phyloP scores from a whole-genome alignment of 805 yeast species.

The Zygoascus flipseniorum region DNA sequence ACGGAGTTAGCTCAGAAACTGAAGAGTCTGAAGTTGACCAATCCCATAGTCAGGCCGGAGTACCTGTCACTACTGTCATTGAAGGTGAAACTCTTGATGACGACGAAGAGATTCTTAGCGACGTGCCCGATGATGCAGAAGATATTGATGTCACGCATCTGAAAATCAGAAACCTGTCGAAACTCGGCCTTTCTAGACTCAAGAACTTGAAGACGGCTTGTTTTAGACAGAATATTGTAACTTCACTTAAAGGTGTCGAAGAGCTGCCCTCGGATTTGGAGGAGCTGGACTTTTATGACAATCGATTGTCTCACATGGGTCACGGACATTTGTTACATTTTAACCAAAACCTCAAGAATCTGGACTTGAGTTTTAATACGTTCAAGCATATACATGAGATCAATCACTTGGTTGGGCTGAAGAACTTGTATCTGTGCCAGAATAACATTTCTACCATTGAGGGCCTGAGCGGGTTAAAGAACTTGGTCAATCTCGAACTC shows the following conservation, averaged over 20 bases:
- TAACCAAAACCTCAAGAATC: slow-evolving; percentile 36
- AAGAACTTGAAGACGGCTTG: slow-evolving; percentile 50
- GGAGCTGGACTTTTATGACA: slow-evolving; percentile 86
- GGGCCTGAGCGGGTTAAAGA: slow-evolving; percentile 47
- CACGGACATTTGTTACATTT: slow-evolving; percentile 60
- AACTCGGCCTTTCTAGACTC: slow-evolving; percentile 51
- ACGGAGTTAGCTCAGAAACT: background rate
- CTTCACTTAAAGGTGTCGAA: slow-evolving; percentile 65
- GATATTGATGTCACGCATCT: slow-evolving; percentile 61
- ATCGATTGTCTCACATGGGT: slow-evolving; percentile 79
- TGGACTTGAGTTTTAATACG: slow-evolving; percentile 87
- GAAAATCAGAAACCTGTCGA: slow-evolving; percentile 57
- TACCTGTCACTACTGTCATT: slow-evolving; percentile 8
- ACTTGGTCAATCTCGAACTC: slow-evolving; percentile 65
- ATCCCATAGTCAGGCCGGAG: background rate
- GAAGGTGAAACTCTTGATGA: slow-evolving; percentile 50
- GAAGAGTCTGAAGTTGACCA: slow-evolving; percentile 2
- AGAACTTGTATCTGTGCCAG: slow-evolving; percentile 77
- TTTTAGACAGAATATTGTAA: slow-evolving; percentile 75
- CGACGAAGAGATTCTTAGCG: slow-evolving; percentile 39
- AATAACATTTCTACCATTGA: slow-evolving; percentile 71
- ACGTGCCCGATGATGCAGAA: slow-evolving; percentile 42
- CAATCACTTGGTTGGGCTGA: slow-evolving; percentile 50
- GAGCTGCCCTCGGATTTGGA: slow-evolving; percentile 48
- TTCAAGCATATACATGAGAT: slow-evolving; percentile 79